These are phyloP conservation scores for Fusarium subglutinans DNA, from an alignment of 2,329 filamentous ascomycete species.

Conservation along the genomic window DNA sequence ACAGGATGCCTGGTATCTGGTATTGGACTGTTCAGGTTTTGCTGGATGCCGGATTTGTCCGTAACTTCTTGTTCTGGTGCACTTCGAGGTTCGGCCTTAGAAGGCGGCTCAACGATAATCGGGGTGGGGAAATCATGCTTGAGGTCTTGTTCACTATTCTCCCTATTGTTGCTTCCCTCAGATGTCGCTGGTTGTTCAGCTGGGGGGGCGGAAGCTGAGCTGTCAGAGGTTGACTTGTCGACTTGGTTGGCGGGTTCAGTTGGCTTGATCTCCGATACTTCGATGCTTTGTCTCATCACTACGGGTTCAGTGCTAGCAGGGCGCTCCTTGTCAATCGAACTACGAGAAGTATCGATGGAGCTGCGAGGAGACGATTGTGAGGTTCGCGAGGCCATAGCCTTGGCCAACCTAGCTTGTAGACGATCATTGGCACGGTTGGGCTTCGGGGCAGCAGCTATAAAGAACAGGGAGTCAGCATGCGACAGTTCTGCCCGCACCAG, in stretches of 20 bases:
- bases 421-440: slow-evolving; percentile 79
- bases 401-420: slow-evolving; percentile 88
- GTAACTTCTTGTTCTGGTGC: background rate
- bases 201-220: background rate
- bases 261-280: slow-evolving; percentile 15
- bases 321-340: slow-evolving; percentile 42
- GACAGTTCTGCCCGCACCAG: background rate
- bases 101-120: slow-evolving; percentile 11
- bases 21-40: background rate
- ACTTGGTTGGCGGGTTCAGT: slow-evolving; percentile 9
- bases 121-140: background rate
- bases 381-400: slow-evolving; percentile 81
- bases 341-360: slow-evolving; percentile 49
- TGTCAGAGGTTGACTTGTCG: background rate
- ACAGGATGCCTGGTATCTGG: background rate
- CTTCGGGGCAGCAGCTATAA: slow-evolving; percentile 64
- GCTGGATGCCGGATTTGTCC: background rate
- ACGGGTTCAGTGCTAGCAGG: slow-evolving; percentile 27
- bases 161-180: slow-evolving; percentile 1
- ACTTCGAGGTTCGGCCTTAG: background rate
- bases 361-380: slow-evolving; percentile 47
- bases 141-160: background rate
- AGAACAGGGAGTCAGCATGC: background rate
- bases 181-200: background rate
- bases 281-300: slow-evolving; percentile 20